Base-by-base conservation (phyloP, 2,329 filamentous ascomycete species). In the Chaetothyriales sp. region DNA sequence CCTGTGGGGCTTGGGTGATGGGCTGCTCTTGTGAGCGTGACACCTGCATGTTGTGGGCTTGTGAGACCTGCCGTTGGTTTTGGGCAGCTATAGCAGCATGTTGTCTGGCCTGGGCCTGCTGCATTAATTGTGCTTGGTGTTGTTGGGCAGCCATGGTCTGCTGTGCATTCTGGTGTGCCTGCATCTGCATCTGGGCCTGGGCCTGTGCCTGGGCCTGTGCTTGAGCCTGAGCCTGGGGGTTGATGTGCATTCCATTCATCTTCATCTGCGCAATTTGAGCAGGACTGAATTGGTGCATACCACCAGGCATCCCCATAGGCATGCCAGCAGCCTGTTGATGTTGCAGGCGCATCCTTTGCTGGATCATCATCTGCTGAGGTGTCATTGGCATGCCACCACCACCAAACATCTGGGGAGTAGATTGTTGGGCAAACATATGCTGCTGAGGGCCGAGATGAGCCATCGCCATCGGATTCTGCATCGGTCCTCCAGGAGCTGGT, bases 391-490 rank as follows among this genome's bases (percentile, higher is more conserved):
- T 18, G 26, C 18, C 45, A 25, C 20, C 18, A 59, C 64, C 49
- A 57, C 47, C 54, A 51, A 59, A 56, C 28, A 57, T 59, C 53
- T 59, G 59, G 26, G 56, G 56, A 18, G 52, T 53, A 22, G 57
- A 65, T 43, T 66, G 68, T 53, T 73, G 73, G 57, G 73, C 72
- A 58, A 77, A 73, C 65, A 77, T 71, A 53, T 74, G 73, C 54
- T 73, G 72, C 59, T 77, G 74, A 10, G 76, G 75, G 53, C 73
- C 75, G 56, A 81, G 65, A 62, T 81, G 79, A 46, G 74, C 76
- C 55, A 81, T 66, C 25, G 78, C 77, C 67, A 81, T 79, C 47
- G 73, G 71, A 19, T 52, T 53, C 62, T 74, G 79, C 22, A 74
- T 75, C 51, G 70, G 69, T 25, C 68, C 67, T 22, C 68, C 70